Evolutionary conservation across 2,329 filamentous ascomycete species (phyloP), one percentile per base, ranked within the genome.

Genomic region (Didymella exigua): DNA sequence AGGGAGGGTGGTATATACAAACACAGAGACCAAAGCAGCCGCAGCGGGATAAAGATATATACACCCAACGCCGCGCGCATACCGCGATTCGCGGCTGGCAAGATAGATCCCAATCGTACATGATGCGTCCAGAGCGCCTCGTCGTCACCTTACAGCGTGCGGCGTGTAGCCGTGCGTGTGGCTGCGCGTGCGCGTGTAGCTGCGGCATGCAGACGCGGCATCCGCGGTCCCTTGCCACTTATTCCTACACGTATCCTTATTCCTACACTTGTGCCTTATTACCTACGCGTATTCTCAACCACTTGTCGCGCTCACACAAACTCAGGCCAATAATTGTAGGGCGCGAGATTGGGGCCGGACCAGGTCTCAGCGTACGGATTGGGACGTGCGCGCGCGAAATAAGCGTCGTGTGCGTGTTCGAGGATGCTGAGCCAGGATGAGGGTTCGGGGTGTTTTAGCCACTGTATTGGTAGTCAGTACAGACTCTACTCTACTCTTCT

Each of bases 341-440:
- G 72, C 60, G 73, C 70, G 5, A 84, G 58, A 6, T 61, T 68
- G 1, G 81, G 80, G 2, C 82, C 82, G 0, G 72, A 69, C 82
- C 82, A 84, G 49, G 76, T 77, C 68, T 84, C 82, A 45, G 81
- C 81, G 58, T 84, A 84, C 0, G 76, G 73, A 60, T 84, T 84
- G 31, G 74, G 76, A 36, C 81, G 75, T 7, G 72, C 65, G n/a
- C 80, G 76, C 0, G 75, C 73, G 59, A 84, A 81, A 71, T 82
- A 84, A 30, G 78, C 81, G 56, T 84, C 81, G 48, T 84, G 81
- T 1, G 82, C 81, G 27, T 78, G 76, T 59, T 82, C 77, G 42
- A 84, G 75, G 49, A 84, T 75, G 21, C 81, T 78, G 24, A 84
- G 75, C 82, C 82, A 84, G 0, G 80, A 82, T 5, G 79, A 82